phyloP scores from a whole-genome alignment of 2,329 filamentous ascomycete species.

The Massarina eburnea region DNA sequence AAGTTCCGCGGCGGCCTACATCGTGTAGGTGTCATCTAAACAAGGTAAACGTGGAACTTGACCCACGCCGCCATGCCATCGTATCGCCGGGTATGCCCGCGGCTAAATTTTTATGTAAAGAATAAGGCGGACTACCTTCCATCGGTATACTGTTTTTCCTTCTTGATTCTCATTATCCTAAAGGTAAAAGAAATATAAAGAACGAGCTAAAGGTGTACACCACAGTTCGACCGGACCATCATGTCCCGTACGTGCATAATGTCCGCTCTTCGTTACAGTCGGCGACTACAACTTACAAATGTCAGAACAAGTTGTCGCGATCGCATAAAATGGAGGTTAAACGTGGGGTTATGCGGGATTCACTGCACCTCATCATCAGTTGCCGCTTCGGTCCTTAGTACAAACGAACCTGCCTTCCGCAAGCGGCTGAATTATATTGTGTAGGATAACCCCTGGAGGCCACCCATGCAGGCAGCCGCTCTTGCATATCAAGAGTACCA shows the following conservation, averaged over 20 bases:
- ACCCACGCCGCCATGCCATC: background rate
- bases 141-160: too few relatives aligned
- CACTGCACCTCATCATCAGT: background rate
- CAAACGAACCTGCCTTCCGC: too few relatives aligned
- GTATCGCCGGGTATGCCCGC: background rate
- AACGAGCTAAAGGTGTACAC: background rate
- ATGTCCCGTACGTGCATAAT: background rate
- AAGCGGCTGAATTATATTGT: too few relatives aligned
- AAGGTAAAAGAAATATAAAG: too few relatives aligned
- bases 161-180: too few relatives aligned
- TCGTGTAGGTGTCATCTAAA: background rate
- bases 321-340: background rate
- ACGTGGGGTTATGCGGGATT: conserved; percentile 1
- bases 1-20: background rate
- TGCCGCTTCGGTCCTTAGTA: too few relatives aligned
- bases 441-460: too few relatives aligned
- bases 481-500: too few relatives aligned
- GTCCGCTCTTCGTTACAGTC: background rate
- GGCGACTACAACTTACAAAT: background rate
- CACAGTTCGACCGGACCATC: background rate
- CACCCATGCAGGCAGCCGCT: too few relatives aligned
- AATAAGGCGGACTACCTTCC: too few relatives aligned
- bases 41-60: background rate
- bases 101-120: background rate
- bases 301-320: background rate